Conservation (phyloP, 129 eudicot species). For the Centella asiatica region DNA sequence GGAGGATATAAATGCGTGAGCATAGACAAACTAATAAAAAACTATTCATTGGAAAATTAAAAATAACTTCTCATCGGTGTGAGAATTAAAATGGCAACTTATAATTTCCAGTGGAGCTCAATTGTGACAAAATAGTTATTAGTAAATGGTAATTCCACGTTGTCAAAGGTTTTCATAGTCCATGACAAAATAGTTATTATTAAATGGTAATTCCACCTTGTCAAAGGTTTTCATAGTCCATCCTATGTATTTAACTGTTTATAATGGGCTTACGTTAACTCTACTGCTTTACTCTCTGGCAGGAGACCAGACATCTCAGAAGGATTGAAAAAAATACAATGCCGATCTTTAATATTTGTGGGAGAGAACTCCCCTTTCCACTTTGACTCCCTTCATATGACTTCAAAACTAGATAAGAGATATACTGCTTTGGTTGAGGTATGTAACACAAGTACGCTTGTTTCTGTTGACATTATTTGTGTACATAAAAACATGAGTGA, state of each 20-base stretch:
- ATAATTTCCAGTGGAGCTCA: not conserved
- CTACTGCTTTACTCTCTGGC: conserved; percentile 11
- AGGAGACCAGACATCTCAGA: conserved; percentile 86
- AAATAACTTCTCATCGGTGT: too few relatives aligned
- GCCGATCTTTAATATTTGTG: conserved; percentile 74
- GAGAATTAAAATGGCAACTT: not conserved
- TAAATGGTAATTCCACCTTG: too few relatives aligned
- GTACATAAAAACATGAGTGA: conserved; percentile 4
- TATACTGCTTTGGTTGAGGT: conserved; percentile 95
- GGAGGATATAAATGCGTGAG: too few relatives aligned
- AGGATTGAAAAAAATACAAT: conserved; percentile 54
- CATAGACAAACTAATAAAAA: too few relatives aligned
- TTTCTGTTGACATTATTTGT: not conserved
- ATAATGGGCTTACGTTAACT: not conserved
- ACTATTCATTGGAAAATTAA: too few relatives aligned
- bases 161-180: too few relatives aligned
- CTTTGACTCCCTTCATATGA: conserved; percentile 79
- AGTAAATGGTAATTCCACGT: too few relatives aligned
- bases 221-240: too few relatives aligned
- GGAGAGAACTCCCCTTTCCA: conserved; percentile 91
- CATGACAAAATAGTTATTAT: too few relatives aligned
- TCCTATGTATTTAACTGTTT: not conserved
- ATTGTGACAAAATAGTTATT: too few relatives aligned
- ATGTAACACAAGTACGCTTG: conserved; percentile 18
- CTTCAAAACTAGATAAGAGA: conserved; percentile 90